Evolutionary conservation across 2,329 filamentous ascomycete species (phyloP).

Genomic region (Hypoxylon sp.): DNA sequence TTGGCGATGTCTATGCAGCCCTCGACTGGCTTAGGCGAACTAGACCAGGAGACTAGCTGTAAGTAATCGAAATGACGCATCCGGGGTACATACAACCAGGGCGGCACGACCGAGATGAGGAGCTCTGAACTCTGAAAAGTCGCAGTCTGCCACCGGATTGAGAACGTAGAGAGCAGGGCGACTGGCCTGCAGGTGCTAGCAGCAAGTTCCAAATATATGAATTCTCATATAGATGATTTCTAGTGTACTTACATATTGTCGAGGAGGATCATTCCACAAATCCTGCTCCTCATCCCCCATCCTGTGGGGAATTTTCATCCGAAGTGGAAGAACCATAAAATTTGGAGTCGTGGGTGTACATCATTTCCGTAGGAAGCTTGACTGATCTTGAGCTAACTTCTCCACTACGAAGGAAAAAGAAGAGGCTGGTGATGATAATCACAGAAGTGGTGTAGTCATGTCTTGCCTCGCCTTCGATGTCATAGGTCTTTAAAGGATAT

Average conservation of each 20-base stretch:
- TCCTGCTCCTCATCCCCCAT: conserved; percentile 14
- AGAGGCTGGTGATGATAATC: conserved; percentile 11
- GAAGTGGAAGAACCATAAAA: conserved; percentile 15
- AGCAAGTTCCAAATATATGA: conserved; percentile 21
- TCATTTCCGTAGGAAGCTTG: conserved; percentile 24
- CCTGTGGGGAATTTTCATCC: conserved; percentile 26
- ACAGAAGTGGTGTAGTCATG: background rate
- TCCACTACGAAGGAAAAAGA: conserved; percentile 1
- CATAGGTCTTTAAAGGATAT: conserved; percentile 4
- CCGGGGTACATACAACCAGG: conserved; percentile 39
- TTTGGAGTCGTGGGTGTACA: conserved; percentile 24
- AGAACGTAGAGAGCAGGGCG: conserved; percentile 13
- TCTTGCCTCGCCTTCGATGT: background rate
- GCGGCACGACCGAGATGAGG: conserved; percentile 40
- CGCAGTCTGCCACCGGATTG: conserved; percentile 32
- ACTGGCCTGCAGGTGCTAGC: conserved; percentile 21
- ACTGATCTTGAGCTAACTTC: conserved; percentile 3
- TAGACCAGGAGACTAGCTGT: conserved; percentile 32
- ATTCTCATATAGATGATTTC: conserved; percentile 17
- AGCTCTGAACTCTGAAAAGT: conserved; percentile 20
- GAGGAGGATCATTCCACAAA: conserved; percentile 28
- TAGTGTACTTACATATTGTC: conserved; percentile 18
- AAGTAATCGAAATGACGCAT: conserved; percentile 40
- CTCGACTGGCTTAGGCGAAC: conserved; percentile 30
- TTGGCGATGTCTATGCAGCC: conserved; percentile 34